These are phyloP conservation scores for Dorcoceras hygrometricum DNA, from an alignment of 257 asterid genomes.

Conservation along the genomic window DNA sequence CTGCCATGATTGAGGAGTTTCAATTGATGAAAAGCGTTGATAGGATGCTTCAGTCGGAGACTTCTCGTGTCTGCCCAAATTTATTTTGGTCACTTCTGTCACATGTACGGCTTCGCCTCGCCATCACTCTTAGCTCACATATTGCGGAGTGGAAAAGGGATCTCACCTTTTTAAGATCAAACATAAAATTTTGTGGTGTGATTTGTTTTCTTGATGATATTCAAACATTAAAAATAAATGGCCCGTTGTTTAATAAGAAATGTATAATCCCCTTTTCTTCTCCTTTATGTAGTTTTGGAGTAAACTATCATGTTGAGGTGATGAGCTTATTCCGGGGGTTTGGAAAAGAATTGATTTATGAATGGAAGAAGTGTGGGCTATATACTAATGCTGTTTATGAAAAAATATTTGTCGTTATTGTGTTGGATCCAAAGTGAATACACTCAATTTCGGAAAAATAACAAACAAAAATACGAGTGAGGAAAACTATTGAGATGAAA, in stretches of 20 bases:
- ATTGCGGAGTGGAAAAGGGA: background rate
- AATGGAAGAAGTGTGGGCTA: too few relatives aligned
- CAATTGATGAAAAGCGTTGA: background rate
- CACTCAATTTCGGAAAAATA: too few relatives aligned
- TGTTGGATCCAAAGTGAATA: too few relatives aligned
- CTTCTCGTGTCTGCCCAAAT: background rate
- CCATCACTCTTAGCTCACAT: background rate
- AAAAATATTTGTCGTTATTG: too few relatives aligned
- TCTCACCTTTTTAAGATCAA: background rate
- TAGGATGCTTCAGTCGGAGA: background rate
- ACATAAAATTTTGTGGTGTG: background rate
- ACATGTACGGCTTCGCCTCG: background rate
- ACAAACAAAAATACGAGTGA: too few relatives aligned
- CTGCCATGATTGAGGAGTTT: background rate
- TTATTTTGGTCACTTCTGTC: background rate
- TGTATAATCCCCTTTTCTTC: background rate
- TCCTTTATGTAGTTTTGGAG: background rate
- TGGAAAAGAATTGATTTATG: too few relatives aligned
- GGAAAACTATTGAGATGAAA: too few relatives aligned
- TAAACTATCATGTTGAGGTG: too few relatives aligned
- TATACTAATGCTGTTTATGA: too few relatives aligned
- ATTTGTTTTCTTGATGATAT: background rate
- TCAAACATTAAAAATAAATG: background rate
- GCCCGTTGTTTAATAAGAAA: background rate
- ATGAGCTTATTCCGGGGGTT: too few relatives aligned